Percentiles rank a stretch among this genome's conserved stretches.
Conservation (phyloP, 2,329 filamentous ascomycete species). For the Helicocarpus griseus region DNA sequence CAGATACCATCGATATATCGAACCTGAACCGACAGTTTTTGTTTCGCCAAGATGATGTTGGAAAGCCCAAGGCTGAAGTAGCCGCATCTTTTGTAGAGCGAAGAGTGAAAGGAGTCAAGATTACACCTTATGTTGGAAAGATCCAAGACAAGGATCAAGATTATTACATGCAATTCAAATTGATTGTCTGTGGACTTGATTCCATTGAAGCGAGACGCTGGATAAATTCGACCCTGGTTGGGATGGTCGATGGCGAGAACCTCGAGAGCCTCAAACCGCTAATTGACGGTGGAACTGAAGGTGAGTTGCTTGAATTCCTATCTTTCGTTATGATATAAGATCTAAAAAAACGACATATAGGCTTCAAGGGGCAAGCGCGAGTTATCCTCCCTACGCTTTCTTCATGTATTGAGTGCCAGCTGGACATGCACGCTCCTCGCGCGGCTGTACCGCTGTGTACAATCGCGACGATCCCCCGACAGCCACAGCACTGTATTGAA, state of each 20-base stretch:
- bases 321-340: not conserved
- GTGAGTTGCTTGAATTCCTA: constrained; percentile 25
- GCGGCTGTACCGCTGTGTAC: constrained; percentile 96
- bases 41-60: constrained; percentile 84
- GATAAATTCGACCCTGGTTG: constrained; percentile 92
- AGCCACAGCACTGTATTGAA: constrained; percentile 96
- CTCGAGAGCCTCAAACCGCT: constrained; percentile 83
- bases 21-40: constrained; percentile 97
- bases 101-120: constrained; percentile 80
- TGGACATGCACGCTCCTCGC: constrained; percentile 96
- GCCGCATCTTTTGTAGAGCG: constrained; percentile 85
- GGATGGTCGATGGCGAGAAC: constrained; percentile 76
- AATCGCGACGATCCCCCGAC: constrained; percentile 87
- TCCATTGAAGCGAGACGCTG: constrained; percentile 95
- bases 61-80: constrained; percentile 86
- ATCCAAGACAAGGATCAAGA: constrained; percentile 96
- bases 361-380: constrained; percentile 93
- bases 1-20: constrained; percentile 95
- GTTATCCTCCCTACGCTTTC: constrained; percentile 88
- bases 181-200: constrained; percentile 89
- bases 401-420: constrained; percentile 94
- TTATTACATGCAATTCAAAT: constrained; percentile 95
- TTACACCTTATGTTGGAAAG: constrained; percentile 85
- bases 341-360: constrained; percentile 29
- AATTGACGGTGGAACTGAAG: constrained; percentile 94